Evolutionary conservation across 192 early-diverging fungal genomes (phyloP), one percentile per base, ranked within the genome.

Genomic region (Obelidium mucronatum): DNA sequence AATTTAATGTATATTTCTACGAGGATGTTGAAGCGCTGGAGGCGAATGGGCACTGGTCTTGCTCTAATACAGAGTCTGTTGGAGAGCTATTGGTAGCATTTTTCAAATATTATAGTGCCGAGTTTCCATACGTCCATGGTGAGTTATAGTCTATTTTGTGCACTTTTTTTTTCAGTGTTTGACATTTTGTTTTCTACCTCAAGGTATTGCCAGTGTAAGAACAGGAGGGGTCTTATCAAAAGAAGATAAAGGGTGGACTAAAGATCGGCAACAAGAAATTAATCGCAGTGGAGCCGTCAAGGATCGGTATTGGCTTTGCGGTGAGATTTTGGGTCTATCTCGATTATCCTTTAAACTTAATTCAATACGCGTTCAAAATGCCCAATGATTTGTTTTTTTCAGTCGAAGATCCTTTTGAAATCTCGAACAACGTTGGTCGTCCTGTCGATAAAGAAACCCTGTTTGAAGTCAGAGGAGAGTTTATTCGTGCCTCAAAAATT

Each of bases 341-440:
- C 53, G 36, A 22, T 40, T 65, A 15, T 69, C 51, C n/a, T 1
- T 28, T 8, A 1, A 28, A 52, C 51, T 13, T 13, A n/a, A 39
- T 66, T 42, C 64, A 40, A 40, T 52, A n/a, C 13, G n/a, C 64
- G 11, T 39, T 66, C 19, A 15, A 66, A 66, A 35, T 37, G 15
- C 1, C 24, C 3, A n/a, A 24, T 13, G 40, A 8, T 31, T n/a
- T 35, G 22, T 6, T 40, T 42, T 15, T 42, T 24, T 28, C 24
- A 80, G 79, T 81, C 17, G 79, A 81, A 55, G 79, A 81, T 67
- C 79, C 79, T n/a, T 79, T 79, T 60, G 79, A 81, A 52, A 63
- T 52, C 5, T 55, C 67, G 5, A 69, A 78, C 60, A 81, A 81
- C 48, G 51, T 81, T 26, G 75, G 79, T 37, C 74, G 75, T 31